Conservation (phyloP, 352 stramenopile genomes). For the Phytophthora niederhauseri region DNA sequence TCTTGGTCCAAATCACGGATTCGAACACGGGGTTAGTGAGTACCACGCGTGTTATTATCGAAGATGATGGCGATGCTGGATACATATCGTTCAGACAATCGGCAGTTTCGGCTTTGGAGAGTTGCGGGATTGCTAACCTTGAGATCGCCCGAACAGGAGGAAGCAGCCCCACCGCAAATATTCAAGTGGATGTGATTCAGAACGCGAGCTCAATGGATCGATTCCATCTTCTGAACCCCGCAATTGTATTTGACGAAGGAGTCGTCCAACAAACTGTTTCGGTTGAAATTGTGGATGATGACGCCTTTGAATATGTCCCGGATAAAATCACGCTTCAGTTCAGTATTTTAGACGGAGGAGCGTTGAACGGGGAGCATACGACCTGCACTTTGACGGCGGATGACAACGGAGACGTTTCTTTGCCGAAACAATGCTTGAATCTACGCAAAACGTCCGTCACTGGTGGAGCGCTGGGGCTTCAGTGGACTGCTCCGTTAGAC, state of each 20-base stretch:
- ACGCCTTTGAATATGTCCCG: slow-evolving; percentile 42
- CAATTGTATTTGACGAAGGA: slow-evolving; percentile 43
- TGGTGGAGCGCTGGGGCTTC: slow-evolving; percentile 47
- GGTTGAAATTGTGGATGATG: slow-evolving; percentile 47
- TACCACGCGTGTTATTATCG: slow-evolving; percentile 41
- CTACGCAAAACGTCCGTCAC: slow-evolving; percentile 34
- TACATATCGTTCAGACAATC: slow-evolving; percentile 46
- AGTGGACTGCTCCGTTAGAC: slow-evolving; percentile 52
- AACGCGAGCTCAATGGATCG: slow-evolving; percentile 30
- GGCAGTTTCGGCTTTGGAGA: slow-evolving; percentile 38
- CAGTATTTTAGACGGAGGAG: slow-evolving; percentile 43
- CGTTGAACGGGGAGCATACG: slow-evolving; percentile 23
- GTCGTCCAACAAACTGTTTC: slow-evolving; percentile 23
- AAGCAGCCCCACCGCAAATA: slow-evolving; percentile 29
- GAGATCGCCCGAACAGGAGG: slow-evolving; percentile 39
- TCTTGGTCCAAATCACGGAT: slow-evolving; percentile 48
- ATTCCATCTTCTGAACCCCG: slow-evolving; percentile 42
- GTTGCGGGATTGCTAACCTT: slow-evolving; percentile 29
- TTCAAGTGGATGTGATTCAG: slow-evolving; percentile 30
- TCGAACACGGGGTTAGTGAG: slow-evolving; percentile 21
- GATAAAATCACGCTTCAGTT: slow-evolving; percentile 53
- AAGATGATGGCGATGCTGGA: slow-evolving; percentile 63
- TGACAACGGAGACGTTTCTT: slow-evolving; percentile 62
- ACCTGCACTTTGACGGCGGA: slow-evolving; percentile 43
- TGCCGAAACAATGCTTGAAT: slow-evolving; percentile 46